Evolutionary conservation across 345 rosid genomes (phyloP).

Genomic region (Eutrema heterophyllum): DNA sequence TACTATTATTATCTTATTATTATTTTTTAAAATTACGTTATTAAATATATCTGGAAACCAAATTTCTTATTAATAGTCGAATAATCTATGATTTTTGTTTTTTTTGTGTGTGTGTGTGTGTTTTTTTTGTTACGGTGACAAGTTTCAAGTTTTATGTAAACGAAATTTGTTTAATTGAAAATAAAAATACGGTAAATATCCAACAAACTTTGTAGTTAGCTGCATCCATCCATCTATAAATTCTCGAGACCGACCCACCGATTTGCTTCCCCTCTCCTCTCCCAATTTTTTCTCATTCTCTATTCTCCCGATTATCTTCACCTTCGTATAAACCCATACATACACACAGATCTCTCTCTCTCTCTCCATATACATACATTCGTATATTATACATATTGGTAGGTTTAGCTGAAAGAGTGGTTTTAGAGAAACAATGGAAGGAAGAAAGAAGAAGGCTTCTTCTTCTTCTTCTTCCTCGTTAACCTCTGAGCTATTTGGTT

Average conservation of each 20-base stretch:
- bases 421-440: constrained; percentile 47
- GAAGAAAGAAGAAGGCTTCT: constrained; percentile 35
- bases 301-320: background rate
- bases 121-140: no score
- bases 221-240: constrained; percentile 8
- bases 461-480: constrained; percentile 43
- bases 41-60: no score
- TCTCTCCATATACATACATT: background rate
- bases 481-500: constrained; percentile 65
- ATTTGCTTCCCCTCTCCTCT: constrained; percentile 19
- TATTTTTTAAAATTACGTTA: no score
- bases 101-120: no score
- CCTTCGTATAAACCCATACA: constrained; percentile 15
- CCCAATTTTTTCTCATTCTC: background rate
- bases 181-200: background rate
- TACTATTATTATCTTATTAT: no score
- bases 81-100: no score
- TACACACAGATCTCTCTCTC: background rate
- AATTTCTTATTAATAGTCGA: no score
- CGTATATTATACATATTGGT: background rate
- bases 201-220: background rate
- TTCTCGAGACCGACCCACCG: background rate
- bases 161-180: no score
- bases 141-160: no score
- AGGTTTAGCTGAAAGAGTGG: constrained; percentile 19